Conservation (phyloP, 129 eudicot genomes). For the Rutidosis leptorrhynchoides region DNA sequence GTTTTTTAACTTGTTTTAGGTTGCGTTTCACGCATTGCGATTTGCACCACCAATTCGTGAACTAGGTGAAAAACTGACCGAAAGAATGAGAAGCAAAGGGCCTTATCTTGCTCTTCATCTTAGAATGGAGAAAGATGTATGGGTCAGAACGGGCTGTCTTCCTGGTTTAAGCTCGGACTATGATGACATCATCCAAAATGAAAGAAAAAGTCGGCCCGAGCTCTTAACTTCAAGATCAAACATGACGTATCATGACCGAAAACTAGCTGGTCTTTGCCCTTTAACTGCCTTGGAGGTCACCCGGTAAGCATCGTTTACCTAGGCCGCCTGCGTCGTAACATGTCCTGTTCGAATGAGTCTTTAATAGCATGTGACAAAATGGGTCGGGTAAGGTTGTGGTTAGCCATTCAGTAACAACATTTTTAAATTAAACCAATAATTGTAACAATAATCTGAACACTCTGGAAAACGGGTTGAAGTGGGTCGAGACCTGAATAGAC, state of each 20-base stretch:
- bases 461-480: no score
- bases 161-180: slow-evolving; percentile 71
- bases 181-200: slow-evolving; percentile 63
- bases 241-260: slow-evolving; percentile 86
- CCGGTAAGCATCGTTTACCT: slow-evolving; percentile 40
- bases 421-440: no score
- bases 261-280: slow-evolving; percentile 94
- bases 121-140: slow-evolving; percentile 94
- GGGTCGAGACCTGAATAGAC: no score
- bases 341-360: not conserved
- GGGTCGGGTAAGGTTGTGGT: not conserved
- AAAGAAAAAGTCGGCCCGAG: slow-evolving; percentile 67
- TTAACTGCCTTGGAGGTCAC: slow-evolving; percentile 81
- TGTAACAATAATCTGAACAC: no score
- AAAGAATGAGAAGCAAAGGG: slow-evolving; percentile 84
- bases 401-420: no score
- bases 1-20: slow-evolving; percentile 43
- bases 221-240: slow-evolving; percentile 87
- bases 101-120: slow-evolving; percentile 95
- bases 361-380: not conserved
- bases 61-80: slow-evolving; percentile 71
- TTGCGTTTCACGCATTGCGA: slow-evolving; percentile 82
- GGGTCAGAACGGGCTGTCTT: slow-evolving; percentile 99
- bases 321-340: not conserved
- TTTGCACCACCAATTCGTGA: slow-evolving; percentile 78